phyloP scores from a whole-genome alignment of 2,329 filamentous ascomycete genomes.

The Thyridium curvatum region DNA sequence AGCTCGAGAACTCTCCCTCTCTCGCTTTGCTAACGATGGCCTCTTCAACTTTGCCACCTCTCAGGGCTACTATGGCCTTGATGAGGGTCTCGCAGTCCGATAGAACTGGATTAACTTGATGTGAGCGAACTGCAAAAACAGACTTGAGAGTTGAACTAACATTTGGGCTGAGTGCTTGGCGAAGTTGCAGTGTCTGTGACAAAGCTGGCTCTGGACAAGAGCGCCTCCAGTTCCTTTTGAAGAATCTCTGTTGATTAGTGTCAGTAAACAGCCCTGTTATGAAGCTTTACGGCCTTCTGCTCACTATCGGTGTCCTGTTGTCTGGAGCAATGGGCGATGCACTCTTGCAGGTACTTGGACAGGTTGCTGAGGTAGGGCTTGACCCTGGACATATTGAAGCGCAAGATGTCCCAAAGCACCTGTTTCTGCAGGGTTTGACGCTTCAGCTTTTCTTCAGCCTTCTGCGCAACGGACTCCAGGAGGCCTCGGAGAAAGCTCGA shows the following conservation, averaged over 20 bases:
- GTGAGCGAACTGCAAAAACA: no score
- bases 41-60: conserved; percentile 2
- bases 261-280: not conserved
- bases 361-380: conserved; percentile 6
- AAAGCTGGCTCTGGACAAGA: no score
- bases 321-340: conserved; percentile 1
- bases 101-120: conserved; percentile 1
- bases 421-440: not conserved
- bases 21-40: conserved; percentile 11
- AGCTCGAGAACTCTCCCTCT: conserved; percentile 1
- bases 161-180: no score
- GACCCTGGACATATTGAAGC: conserved; percentile 10
- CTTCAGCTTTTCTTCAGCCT: conserved; percentile 1
- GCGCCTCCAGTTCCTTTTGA: no score
- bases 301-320: conserved; percentile 1
- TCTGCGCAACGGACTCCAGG: conserved; percentile 6
- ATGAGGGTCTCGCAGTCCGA: conserved; percentile 1
- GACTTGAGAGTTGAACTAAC: no score
- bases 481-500: conserved; percentile 10
- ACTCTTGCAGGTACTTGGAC: not conserved
- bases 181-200: no score
- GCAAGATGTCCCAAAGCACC: conserved; percentile 9
- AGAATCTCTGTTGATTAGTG: no score
- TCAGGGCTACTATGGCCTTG: not conserved
- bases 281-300: conserved; percentile 1